Conservation (phyloP, 805 yeast genomes). For the Teunomyces tritomae region DNA sequence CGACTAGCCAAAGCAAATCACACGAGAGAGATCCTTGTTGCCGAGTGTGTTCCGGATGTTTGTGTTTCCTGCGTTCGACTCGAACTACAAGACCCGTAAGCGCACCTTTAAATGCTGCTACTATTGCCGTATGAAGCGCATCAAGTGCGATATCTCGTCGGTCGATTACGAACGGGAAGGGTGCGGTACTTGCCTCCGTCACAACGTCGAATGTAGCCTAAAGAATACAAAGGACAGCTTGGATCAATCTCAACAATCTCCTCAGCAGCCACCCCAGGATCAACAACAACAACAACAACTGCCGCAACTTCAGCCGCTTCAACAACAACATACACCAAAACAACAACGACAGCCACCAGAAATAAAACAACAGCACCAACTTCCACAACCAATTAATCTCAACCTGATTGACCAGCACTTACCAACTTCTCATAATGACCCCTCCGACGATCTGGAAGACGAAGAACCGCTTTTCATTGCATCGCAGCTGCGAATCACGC, state of each 20-base stretch:
- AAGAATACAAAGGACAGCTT: background rate
- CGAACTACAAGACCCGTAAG: conserved; percentile 32
- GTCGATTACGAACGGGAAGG: conserved; percentile 25
- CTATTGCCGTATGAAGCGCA: conserved; percentile 25
- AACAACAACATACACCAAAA: background rate
- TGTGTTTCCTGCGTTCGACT: conserved; percentile 37
- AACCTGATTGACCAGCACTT: background rate
- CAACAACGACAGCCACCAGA: background rate
- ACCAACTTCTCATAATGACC: background rate
- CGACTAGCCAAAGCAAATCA: background rate
- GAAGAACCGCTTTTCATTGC: background rate
- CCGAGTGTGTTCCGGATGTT: conserved; percentile 16
- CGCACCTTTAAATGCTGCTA: conserved; percentile 34
- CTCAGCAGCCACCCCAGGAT: background rate
- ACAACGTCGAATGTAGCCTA: conserved; percentile 17
- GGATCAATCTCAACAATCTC: background rate
- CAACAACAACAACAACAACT: background rate
- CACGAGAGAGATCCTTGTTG: background rate
- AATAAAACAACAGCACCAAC: background rate
- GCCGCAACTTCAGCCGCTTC: background rate
- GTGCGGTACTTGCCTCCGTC: conserved; percentile 26
- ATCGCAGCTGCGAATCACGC: conserved; percentile 12
- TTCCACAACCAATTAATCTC: background rate
- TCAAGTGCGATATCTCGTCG: conserved; percentile 26
- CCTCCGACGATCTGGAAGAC: background rate